A percentile compares a stretch with the other conserved stretches of the same genome.
phyloP scores from a whole-genome alignment of 2,329 filamentous ascomycete species.

The Cryphonectria naterciae region DNA sequence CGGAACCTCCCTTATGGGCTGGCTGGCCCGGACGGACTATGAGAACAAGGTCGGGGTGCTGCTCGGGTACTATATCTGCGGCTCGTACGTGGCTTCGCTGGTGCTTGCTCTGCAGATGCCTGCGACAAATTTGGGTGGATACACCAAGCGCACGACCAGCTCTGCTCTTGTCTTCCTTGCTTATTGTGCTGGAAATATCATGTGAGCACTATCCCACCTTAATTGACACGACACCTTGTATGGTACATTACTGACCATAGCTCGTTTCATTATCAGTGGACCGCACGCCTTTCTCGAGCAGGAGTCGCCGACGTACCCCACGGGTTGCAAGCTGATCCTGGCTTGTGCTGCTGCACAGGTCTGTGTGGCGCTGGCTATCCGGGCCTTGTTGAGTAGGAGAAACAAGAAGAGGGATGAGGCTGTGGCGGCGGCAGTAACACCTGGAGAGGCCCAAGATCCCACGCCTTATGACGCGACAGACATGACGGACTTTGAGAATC shows the following conservation, averaged over 20 bases:
- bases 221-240: background rate
- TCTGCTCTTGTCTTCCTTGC: slow-evolving; percentile 52
- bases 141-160: slow-evolving; percentile 51
- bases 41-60: slow-evolving; percentile 51
- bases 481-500: slow-evolving; percentile 18
- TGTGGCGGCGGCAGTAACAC: slow-evolving; percentile 28
- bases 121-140: slow-evolving; percentile 51
- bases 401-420: slow-evolving; percentile 45
- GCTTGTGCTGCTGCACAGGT: slow-evolving; percentile 49
- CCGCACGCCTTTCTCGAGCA: slow-evolving; percentile 49
- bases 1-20: slow-evolving; percentile 54
- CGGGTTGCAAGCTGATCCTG: slow-evolving; percentile 56
- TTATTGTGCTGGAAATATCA: slow-evolving; percentile 51
- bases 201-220: slow-evolving; percentile 28
- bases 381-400: slow-evolving; percentile 41
- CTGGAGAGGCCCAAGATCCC: slow-evolving; percentile 33
- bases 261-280: slow-evolving; percentile 31
- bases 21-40: slow-evolving; percentile 41
- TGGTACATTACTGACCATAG: background rate
- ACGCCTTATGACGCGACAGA: slow-evolving; percentile 29
- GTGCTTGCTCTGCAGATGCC: slow-evolving; percentile 59
- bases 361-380: slow-evolving; percentile 40
- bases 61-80: slow-evolving; percentile 55
- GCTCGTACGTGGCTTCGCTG: slow-evolving; percentile 54
- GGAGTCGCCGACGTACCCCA: slow-evolving; percentile 53